Evolutionary conservation across 1,284 basidiomycete species (phyloP), one percentile per base, ranked within the genome.

Genomic region (Exobasidium rhododendri): DNA sequence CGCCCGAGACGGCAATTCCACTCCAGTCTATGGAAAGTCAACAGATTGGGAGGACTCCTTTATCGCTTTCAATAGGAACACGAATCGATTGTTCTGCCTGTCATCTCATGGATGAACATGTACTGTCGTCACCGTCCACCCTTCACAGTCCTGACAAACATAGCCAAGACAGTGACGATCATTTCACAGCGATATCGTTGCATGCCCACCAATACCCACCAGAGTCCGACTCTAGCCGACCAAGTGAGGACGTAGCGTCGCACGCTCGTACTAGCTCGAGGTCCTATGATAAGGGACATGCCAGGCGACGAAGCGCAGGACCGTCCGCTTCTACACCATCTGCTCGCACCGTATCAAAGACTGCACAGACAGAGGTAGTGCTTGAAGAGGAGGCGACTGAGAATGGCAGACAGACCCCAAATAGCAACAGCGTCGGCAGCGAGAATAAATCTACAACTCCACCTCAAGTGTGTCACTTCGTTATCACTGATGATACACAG

Each of bases 21-120:
- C 49, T 75, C n/a, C 58, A 60, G 29, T 47, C 62, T 14, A 4
- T 30, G 14, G n/a, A 50, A 24, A 20, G 47, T 50, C 20, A 50
- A 50, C 14, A 17, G 14, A 28, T 67, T 2, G 46, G 64, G 1
- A 59, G 58, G 7, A 63, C 69, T 20, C 73, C 71, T 17, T 58
- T 75, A 20, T 61, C 61, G 3, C 69, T 73, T 32, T 59, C 58
- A 20, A 31, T 75, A 31, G 58, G 57, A n/a, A 71, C 70, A 0
- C 58, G 57, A 7, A 11, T 40, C 10, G 35, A 40, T 40, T n/a
- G n/a, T n/a, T n/a, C n/a, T n/a, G n/a, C n/a, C 35, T 71, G 35
- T 40, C 35, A 40, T n/a, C n/a, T n/a, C n/a, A n/a, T n/a, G n/a
- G n/a, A n/a, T n/a, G n/a, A n/a, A n/a, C n/a, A n/a, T n/a, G n/a